These are phyloP conservation scores for Neurospora sublineolata DNA, from an alignment of 495 filamentous ascomycete species.

Conservation along the genomic window DNA sequence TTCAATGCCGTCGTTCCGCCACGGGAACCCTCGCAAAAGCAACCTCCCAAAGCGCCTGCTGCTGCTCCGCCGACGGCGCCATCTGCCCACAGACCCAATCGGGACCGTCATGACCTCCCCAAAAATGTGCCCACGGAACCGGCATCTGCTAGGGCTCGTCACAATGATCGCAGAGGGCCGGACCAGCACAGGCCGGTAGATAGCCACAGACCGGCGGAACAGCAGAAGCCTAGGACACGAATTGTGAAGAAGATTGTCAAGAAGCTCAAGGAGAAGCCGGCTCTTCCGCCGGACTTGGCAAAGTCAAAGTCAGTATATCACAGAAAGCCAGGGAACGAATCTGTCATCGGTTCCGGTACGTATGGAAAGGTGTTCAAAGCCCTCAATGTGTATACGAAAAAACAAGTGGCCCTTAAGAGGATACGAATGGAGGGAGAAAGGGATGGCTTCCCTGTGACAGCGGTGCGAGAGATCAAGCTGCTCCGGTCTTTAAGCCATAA, in stretches of 20 bases:
- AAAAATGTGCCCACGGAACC: constrained; percentile 39
- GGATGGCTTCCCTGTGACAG: constrained; percentile 95
- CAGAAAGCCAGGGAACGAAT: constrained; percentile 87
- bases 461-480: constrained; percentile 91
- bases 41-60: constrained; percentile 12
- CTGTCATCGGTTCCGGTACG: constrained; percentile 83
- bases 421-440: constrained; percentile 85
- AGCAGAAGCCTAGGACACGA: constrained; percentile 35
- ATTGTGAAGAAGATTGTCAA: constrained; percentile 60
- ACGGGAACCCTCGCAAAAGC: constrained; percentile 23
- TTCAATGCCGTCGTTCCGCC: constrained; percentile 46
- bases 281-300: constrained; percentile 57
- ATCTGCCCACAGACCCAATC: constrained; percentile 11
- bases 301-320: constrained; percentile 78
- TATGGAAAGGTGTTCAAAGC: constrained; percentile 98
- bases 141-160: constrained; percentile 40
- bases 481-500: constrained; percentile 85
- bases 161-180: constrained; percentile 31
- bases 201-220: constrained; percentile 17
- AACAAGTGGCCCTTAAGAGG: constrained; percentile 84
- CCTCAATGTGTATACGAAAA: constrained; percentile 87
- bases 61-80: constrained; percentile 24
- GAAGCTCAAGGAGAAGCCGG: constrained; percentile 59
- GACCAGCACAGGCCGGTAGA: constrained; percentile 23
- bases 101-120: constrained; percentile 32